A percentile compares a stretch with the other conserved stretches of the same genome.
Evolutionary conservation across 2,329 filamentous ascomycete species (phyloP).

Genomic region (Fusarium illudens): DNA sequence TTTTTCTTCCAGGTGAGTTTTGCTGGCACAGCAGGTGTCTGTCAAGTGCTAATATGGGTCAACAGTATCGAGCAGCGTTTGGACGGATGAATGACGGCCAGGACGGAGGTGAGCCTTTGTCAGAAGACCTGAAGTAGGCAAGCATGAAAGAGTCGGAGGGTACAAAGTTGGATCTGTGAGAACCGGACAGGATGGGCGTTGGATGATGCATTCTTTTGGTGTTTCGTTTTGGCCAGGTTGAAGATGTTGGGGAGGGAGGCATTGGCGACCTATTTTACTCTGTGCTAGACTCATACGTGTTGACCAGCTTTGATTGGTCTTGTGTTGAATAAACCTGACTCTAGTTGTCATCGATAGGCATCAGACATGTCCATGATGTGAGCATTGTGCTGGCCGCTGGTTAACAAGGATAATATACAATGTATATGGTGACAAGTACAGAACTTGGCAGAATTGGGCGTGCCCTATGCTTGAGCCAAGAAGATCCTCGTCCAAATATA

Average conservation of each 20-base stretch:
- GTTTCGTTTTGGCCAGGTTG: slow-evolving; percentile 4
- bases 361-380: not conserved
- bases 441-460: not conserved
- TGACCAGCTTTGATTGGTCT: not conserved
- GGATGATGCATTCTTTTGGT: slow-evolving; percentile 25
- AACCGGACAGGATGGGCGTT: slow-evolving; percentile 25
- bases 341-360: not conserved
- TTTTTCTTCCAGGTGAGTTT: slow-evolving; percentile 81
- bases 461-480: not conserved
- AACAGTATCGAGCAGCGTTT: slow-evolving; percentile 47
- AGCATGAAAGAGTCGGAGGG: slow-evolving; percentile 2
- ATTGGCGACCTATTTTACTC: not conserved
- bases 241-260: not conserved
- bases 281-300: not conserved
- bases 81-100: slow-evolving; percentile 38
- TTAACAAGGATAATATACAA: not conserved
- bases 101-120: slow-evolving; percentile 17
- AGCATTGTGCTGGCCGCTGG: not conserved
- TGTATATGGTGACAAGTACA: not conserved
- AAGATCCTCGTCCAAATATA: not conserved
- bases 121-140: slow-evolving; percentile 45
- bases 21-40: not conserved
- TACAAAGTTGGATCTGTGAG: slow-evolving; percentile 15
- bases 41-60: slow-evolving; percentile 18
- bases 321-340: not conserved